Base-by-base conservation (phyloP, 148 eudicot species). In the Polygonum aviculare region DNA sequence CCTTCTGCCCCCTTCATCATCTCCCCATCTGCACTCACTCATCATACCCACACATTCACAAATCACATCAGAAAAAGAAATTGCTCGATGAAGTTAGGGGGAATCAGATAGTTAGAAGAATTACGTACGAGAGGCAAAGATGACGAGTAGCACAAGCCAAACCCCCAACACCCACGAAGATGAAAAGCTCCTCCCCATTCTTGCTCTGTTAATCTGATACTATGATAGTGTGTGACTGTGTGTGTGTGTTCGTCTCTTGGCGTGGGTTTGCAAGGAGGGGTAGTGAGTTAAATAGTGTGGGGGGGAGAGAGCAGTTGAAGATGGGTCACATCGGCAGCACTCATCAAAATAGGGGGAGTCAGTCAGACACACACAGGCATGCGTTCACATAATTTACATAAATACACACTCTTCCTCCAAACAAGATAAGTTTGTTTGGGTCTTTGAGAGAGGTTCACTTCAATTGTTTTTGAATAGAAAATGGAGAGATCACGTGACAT, bases 1-100 rank as follows among this genome's bases (percentile, higher is more conserved):
- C 80, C 94, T 70, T 88, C 90, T 9, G 72, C 89, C 57, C 44
- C 80, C 82, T 76, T 75, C 77, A 74, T 21, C 26, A 65, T 71
- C 69, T 49, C 75, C 75, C 73, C 85, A 71, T 74, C 86, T 79
- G 71, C 45, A 63, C 40, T 1, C 4, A 45, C 14, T n/a, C n/a
- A 6, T 45, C 16, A 38, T 4, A 35, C 54, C n/a, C n/a, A 51
- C n/a, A 51, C 19, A 51, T 51, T 12, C 1, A 51, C 2, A 2
- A 52, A 52, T 18, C 19, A 63, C 15, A 21, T 2, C 44, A 67
- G 1, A 7, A 0, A n/a, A n/a, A n/a, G n/a, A n/a, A n/a, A n/a
- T n/a, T n/a, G n/a, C n/a, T n/a, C n/a, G n/a, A n/a, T n/a, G 31
- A 26, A 26, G 31, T 26, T 26, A 1, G 31, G 31, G 1, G 31